Conservation (phyloP, 23 red algal species). For the Gracilariopsis chorda region DNA sequence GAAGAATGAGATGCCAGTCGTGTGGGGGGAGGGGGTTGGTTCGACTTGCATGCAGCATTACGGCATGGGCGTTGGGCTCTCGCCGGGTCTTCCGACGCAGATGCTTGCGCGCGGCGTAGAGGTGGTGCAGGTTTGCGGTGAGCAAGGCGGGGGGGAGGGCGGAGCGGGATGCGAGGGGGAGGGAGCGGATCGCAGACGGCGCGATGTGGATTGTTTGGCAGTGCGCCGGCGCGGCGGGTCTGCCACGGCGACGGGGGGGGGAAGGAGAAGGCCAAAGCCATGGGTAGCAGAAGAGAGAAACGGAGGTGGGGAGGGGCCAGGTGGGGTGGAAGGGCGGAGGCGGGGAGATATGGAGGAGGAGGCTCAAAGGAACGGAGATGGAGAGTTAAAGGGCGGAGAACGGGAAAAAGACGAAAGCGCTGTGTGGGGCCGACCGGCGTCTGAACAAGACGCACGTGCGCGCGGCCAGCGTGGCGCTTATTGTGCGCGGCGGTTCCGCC, state of each 20-base stretch:
- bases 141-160: neutral
- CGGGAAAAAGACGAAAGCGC: too few species aligned
- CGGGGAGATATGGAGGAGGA: neutral
- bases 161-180: neutral
- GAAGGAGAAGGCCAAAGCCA: neutral
- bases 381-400: too few species aligned
- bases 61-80: neutral
- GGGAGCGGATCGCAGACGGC: neutral
- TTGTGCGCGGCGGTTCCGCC: neutral
- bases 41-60: neutral
- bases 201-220: neutral
- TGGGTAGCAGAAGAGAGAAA: neutral
- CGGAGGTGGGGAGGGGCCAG: neutral
- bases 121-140: neutral
- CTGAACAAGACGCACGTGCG: too few species aligned
- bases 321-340: neutral
- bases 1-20: constrained; percentile 6
- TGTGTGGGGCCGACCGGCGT: too few species aligned
- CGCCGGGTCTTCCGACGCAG: neutral
- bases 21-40: neutral
- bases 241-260: neutral
- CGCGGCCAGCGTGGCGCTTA: neutral
- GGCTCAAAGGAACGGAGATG: too few species aligned
- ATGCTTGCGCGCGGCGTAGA: constrained; percentile 4
- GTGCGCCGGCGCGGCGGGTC: neutral